Evolutionary conservation across 2,329 filamentous ascomycete genomes (phyloP).

Genomic region (Colletotrichum noveboracense): DNA sequence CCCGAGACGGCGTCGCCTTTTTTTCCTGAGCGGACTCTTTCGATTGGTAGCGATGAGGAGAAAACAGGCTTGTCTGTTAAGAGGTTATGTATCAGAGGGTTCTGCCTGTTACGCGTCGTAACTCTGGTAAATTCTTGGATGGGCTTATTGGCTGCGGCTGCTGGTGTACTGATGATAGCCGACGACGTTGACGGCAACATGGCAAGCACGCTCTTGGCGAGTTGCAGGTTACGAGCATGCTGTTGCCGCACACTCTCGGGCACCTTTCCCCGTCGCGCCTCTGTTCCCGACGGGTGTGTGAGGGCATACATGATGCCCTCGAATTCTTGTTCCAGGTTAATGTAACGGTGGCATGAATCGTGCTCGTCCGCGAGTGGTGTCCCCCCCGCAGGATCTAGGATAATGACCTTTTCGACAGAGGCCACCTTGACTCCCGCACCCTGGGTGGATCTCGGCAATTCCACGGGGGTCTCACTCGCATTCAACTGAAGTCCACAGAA

Average conservation of each 20-base stretch:
- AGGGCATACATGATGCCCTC: conserved; percentile 70
- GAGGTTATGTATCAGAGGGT: conserved; percentile 93
- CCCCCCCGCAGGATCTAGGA: conserved; percentile 86
- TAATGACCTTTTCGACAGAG: conserved; percentile 82
- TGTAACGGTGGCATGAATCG: conserved; percentile 60
- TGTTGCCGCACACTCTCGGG: neutral
- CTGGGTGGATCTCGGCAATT: conserved; percentile 22
- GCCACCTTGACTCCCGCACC: conserved; percentile 55
- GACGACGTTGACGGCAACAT: conserved; percentile 86
- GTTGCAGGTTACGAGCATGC: conserved; percentile 70
- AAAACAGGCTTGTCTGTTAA: conserved; percentile 93
- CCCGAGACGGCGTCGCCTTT: conserved; percentile 2
- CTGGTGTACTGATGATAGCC: conserved; percentile 85
- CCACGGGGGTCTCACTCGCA: conserved; percentile 21
- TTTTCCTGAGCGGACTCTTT: conserved; percentile 56
- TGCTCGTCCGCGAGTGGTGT: conserved; percentile 67
- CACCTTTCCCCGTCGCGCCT: neutral
- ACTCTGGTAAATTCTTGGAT: conserved; percentile 51
- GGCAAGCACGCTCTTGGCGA: conserved; percentile 73
- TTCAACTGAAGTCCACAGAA: conserved; percentile 69
- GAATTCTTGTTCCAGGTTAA: conserved; percentile 94
- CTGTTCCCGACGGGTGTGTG: conserved; percentile 4
- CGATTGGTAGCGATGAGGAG: conserved; percentile 86
- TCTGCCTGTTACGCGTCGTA: conserved; percentile 63
- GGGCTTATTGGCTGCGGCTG: conserved; percentile 69